Evolutionary conservation across 108 stramenopile genomes (phyloP).

Genomic region (Cylindrotheca closterium): DNA sequence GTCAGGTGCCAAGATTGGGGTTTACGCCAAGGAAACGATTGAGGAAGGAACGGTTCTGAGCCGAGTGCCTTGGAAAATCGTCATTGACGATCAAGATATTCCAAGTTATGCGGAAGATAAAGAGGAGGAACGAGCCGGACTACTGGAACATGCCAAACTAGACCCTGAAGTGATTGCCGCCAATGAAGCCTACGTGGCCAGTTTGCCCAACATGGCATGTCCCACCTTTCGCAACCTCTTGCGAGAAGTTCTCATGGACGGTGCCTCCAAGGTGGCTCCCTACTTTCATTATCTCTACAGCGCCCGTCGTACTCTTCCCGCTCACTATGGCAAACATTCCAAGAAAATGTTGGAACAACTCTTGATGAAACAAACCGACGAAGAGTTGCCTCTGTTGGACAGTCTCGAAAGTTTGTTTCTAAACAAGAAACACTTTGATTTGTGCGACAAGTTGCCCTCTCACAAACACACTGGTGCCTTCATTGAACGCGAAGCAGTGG

Average conservation of each 20-base stretch:
- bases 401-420: too few species aligned
- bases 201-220: background rate
- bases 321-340: background rate
- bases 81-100: constrained; percentile 13
- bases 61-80: constrained; percentile 21
- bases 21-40: constrained; percentile 34
- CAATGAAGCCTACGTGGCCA: background rate
- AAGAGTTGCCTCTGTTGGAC: constrained; percentile 26
- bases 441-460: too few species aligned
- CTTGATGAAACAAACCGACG: constrained; percentile 1
- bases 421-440: too few species aligned
- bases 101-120: background rate
- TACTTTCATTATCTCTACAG: constrained; percentile 61
- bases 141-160: too few species aligned
- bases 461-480: too few species aligned
- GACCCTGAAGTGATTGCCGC: too few species aligned
- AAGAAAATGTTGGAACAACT: background rate
- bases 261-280: constrained; percentile 44
- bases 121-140: background rate
- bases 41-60: constrained; percentile 20
- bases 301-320: background rate
- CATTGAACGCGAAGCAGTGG: too few species aligned
- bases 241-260: constrained; percentile 19
- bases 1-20: too few species aligned
- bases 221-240: background rate